phyloP scores from a whole-genome alignment of 352 stramenopile species.

The Phytophthora nicotianae region DNA sequence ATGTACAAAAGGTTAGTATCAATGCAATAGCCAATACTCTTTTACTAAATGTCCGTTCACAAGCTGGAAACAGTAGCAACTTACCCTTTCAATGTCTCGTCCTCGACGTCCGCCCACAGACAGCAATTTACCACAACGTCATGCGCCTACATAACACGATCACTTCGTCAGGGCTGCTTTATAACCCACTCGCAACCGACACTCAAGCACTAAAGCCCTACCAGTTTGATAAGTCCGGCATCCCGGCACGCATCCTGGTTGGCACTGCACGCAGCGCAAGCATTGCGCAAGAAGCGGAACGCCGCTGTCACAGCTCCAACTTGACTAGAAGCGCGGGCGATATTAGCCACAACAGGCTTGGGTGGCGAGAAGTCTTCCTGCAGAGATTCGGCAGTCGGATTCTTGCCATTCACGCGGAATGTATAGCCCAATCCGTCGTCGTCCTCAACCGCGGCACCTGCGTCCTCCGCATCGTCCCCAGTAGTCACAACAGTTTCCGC shows the following conservation, averaged over 20 bases:
- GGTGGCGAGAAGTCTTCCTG: constrained; percentile 37
- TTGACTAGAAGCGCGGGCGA: neutral
- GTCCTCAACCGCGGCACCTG: constrained; percentile 20
- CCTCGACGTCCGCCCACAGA: constrained; percentile 65
- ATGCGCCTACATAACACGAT: constrained; percentile 38
- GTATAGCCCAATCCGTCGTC: constrained; percentile 81
- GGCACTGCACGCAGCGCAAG: constrained; percentile 45
- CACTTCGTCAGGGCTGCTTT: constrained; percentile 5
- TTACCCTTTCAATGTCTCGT: constrained; percentile 51
- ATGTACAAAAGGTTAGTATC: constrained; percentile 24
- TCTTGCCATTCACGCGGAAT: constrained; percentile 49
- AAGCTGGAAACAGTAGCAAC: constrained; percentile 6
- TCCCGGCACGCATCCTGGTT: constrained; percentile 62
- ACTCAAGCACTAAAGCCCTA: neutral
- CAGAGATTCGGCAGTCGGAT: constrained; percentile 33
- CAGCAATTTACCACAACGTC: constrained; percentile 47
- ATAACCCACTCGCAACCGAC: neutral
- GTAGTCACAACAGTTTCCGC: neutral
- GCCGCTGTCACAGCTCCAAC: constrained; percentile 43
- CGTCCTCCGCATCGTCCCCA: constrained; percentile 23
- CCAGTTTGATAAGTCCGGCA: constrained; percentile 23
- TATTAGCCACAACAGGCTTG: constrained; percentile 37
- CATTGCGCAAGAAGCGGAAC: constrained; percentile 79
- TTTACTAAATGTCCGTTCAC: neutral
- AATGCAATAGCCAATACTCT: neutral